A percentile compares a stretch with the other conserved stretches of the same genome.
phyloP scores from a whole-genome alignment of 176 grass and related monocot species.

The Zoysia japonica region DNA sequence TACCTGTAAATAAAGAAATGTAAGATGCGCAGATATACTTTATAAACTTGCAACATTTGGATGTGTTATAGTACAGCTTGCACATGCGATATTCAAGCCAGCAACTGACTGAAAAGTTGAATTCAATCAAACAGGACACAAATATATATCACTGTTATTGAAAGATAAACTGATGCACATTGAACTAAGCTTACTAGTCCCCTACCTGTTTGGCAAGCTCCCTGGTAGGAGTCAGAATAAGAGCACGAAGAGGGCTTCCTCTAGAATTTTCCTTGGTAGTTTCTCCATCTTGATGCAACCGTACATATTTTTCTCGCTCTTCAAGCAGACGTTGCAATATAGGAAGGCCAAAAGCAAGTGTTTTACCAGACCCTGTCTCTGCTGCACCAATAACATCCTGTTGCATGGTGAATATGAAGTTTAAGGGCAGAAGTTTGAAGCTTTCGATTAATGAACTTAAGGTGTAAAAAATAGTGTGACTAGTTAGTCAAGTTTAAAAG shows the following conservation, averaged over 20 bases:
- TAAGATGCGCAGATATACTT: not conserved
- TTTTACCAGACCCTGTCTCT: conserved; percentile 82
- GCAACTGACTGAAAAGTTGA: not conserved
- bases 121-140: not conserved
- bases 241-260: conserved; percentile 63
- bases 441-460: not conserved
- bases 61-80: not conserved
- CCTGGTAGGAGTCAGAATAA: conserved; percentile 83
- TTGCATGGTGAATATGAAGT: conserved; percentile 23
- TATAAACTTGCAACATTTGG: not conserved
- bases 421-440: conserved; percentile 7
- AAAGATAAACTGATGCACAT: not conserved
- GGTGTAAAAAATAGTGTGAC: not conserved
- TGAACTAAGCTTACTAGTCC: not conserved
- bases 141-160: not conserved
- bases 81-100: not conserved
- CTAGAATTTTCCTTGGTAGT: conserved; percentile 20
- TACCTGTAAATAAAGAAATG: conserved; percentile 45
- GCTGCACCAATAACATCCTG: conserved; percentile 70
- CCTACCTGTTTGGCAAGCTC: conserved; percentile 89
- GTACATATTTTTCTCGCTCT: conserved; percentile 64
- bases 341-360: conserved; percentile 1
- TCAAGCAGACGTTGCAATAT: conserved; percentile 84
- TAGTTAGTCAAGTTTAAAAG: not conserved
- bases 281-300: conserved; percentile 29